Evolutionary conservation across 1,139 yeast genomes (phyloP).

Genomic region (Candida mesenterica): DNA sequence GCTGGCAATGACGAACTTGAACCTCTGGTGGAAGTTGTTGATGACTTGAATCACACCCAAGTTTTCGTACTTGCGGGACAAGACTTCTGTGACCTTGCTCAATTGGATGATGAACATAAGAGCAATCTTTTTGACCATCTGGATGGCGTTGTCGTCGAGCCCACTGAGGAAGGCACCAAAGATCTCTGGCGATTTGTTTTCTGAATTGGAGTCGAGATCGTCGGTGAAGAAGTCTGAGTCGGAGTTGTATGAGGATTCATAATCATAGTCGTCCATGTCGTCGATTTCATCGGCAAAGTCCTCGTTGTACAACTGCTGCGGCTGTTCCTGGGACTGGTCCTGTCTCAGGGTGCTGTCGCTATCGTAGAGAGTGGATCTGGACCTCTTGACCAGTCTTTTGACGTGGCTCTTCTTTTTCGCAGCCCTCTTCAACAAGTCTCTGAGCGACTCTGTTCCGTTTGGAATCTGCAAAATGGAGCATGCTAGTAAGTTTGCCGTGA

Average conservation of each 20-base stretch:
- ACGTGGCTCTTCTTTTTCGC: slow-evolving; percentile 8
- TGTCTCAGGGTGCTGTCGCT: neutral
- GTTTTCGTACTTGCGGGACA: slow-evolving; percentile 51
- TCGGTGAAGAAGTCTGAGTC: slow-evolving; percentile 14
- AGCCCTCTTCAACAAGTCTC: slow-evolving; percentile 21
- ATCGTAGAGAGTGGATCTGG: slow-evolving; percentile 4
- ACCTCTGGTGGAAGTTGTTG: slow-evolving; percentile 31
- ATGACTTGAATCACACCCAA: slow-evolving; percentile 44
- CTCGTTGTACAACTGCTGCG: slow-evolving; percentile 1
- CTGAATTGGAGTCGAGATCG: slow-evolving; percentile 16
- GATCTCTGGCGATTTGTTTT: slow-evolving; percentile 45
- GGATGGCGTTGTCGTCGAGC: slow-evolving; percentile 41
- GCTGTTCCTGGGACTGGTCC: neutral
- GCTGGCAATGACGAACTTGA: slow-evolving; percentile 23
- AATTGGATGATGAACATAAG: slow-evolving; percentile 47
- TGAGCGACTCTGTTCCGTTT: slow-evolving; percentile 32
- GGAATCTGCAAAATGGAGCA: slow-evolving; percentile 59
- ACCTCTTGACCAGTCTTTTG: slow-evolving; percentile 7
- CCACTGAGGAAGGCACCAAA: slow-evolving; percentile 54
- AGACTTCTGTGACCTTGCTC: slow-evolving; percentile 51
- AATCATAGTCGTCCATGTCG: slow-evolving; percentile 12
- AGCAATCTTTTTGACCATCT: slow-evolving; percentile 42
- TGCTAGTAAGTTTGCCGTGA: slow-evolving; percentile 70
- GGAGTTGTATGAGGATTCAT: slow-evolving; percentile 12
- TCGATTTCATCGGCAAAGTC: slow-evolving; percentile 8